Conservation (phyloP, 2,329 filamentous ascomycete genomes). For the Fusarium illudens region DNA sequence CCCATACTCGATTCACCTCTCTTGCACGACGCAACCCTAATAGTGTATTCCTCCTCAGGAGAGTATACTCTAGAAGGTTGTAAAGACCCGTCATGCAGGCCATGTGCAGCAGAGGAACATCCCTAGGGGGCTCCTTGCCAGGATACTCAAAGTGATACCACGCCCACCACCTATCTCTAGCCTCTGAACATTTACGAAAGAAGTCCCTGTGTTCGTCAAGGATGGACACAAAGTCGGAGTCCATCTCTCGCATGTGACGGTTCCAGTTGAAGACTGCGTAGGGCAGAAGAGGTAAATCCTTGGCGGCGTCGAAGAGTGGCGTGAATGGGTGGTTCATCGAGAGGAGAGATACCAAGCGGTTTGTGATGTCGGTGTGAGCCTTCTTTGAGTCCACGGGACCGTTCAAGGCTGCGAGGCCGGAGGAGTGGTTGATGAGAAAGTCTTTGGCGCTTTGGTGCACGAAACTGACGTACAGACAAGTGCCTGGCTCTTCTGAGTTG, state of each 20-base stretch:
- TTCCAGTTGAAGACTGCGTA: not conserved
- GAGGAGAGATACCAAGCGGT: not conserved
- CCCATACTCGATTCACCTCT: not conserved
- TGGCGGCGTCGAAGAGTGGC: not conserved
- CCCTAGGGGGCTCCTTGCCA: not conserved
- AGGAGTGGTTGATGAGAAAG: not conserved
- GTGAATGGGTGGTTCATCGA: not conserved
- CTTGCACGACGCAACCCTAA: not conserved
- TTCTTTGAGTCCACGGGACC: not conserved
- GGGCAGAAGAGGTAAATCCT: not conserved
- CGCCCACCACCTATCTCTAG: not conserved
- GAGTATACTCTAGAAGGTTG: not conserved
- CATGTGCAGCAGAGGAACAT: not conserved
- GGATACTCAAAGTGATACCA: not conserved
- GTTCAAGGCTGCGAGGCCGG: accelerated
- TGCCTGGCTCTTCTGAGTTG: not conserved
- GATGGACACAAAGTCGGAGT: not conserved
- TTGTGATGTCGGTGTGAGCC: not conserved
- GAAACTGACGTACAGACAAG: not conserved
- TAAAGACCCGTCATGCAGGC: not conserved
- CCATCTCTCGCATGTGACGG: not conserved
- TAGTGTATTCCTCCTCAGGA: not conserved
- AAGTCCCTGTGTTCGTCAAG: not conserved
- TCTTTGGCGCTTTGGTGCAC: slow-evolving; percentile 18
- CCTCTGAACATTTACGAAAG: not conserved